phyloP scores from a whole-genome alignment of 768 basidiomycete genomes.

The Mycena rebaudengoi region DNA sequence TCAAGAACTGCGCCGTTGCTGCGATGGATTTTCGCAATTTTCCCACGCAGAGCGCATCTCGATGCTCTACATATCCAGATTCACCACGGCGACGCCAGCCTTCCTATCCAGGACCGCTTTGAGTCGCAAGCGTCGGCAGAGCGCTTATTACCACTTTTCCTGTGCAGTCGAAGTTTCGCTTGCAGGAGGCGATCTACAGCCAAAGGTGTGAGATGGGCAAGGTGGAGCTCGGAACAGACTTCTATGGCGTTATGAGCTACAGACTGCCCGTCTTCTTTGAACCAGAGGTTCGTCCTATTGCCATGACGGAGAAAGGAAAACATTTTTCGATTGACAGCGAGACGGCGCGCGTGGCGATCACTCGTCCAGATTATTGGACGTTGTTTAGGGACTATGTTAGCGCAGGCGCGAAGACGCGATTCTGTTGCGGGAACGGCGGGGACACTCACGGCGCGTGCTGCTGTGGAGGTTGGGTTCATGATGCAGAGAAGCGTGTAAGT shows the following conservation, averaged over 20 bases:
- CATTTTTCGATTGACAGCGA: constrained; percentile 1
- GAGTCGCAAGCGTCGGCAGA: not conserved
- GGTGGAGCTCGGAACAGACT: not conserved
- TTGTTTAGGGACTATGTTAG: not conserved
- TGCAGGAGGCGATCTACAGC: not conserved
- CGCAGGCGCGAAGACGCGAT: not conserved
- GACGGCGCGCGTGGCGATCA: not conserved
- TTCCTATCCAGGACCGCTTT: not conserved
- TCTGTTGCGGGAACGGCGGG: not conserved
- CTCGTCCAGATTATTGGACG: not conserved
- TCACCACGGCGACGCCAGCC: not conserved
- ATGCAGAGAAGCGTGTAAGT: constrained; percentile 1
- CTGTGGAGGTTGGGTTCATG: constrained; percentile 12
- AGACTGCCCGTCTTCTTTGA: not conserved
- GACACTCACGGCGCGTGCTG: not conserved
- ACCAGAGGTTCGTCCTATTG: not conserved
- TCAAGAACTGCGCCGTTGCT: constrained; percentile 7
- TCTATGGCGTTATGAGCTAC: not conserved
- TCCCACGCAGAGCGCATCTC: constrained; percentile 1
- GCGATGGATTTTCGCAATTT: not conserved
- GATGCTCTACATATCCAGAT: not conserved
- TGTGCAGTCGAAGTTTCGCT: not conserved
- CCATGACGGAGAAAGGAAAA: not conserved
- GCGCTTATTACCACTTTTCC: not conserved
- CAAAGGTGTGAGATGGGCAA: not conserved